A percentile compares a stretch with the other conserved stretches of the same genome.
Conservation (phyloP, 805 yeast genomes). For the Ascoidea asiatica region DNA sequence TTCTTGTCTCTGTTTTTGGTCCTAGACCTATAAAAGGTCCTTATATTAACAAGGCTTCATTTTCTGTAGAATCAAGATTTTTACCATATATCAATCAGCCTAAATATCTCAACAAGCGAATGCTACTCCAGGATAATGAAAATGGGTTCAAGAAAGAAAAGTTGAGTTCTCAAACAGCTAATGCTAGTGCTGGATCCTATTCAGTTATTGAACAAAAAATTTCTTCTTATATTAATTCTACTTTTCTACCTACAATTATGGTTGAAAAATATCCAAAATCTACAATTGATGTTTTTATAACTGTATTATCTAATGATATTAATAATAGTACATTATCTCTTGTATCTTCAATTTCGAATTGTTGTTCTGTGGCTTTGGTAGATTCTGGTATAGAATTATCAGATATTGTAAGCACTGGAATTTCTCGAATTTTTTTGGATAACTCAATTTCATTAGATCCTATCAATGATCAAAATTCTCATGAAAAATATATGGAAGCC, state of each 20-base stretch:
- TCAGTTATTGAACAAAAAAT: conserved; percentile 29
- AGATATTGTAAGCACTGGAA: conserved; percentile 64
- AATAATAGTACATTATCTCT: conserved; percentile 23
- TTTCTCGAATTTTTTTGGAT: not conserved
- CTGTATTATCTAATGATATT: conserved; percentile 34
- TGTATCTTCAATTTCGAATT: conserved; percentile 41
- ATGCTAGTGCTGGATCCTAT: conserved; percentile 6
- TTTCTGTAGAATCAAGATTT: conserved; percentile 47
- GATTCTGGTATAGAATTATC: conserved; percentile 75
- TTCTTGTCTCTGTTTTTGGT: conserved; percentile 69
- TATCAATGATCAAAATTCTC: too few relatives aligned
- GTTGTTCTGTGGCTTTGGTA: conserved; percentile 60
- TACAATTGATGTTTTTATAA: conserved; percentile 65
- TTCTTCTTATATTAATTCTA: conserved; percentile 34
- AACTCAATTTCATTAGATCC: not conserved
- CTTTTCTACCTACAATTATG: conserved; percentile 38
- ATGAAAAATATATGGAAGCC: not conserved
- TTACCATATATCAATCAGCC: conserved; percentile 35
- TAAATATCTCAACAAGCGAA: conserved; percentile 14
- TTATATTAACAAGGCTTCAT: conserved; percentile 50
- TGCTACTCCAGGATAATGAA: conserved; percentile 1
- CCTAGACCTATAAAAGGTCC: conserved; percentile 78
- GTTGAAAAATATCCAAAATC: conserved; percentile 80
- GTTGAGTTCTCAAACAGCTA: conserved; percentile 15
- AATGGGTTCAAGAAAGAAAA: too few relatives aligned